These are phyloP conservation scores for Dorcoceras hygrometricum DNA, from an alignment of 257 asterid genomes.

Conservation along the genomic window DNA sequence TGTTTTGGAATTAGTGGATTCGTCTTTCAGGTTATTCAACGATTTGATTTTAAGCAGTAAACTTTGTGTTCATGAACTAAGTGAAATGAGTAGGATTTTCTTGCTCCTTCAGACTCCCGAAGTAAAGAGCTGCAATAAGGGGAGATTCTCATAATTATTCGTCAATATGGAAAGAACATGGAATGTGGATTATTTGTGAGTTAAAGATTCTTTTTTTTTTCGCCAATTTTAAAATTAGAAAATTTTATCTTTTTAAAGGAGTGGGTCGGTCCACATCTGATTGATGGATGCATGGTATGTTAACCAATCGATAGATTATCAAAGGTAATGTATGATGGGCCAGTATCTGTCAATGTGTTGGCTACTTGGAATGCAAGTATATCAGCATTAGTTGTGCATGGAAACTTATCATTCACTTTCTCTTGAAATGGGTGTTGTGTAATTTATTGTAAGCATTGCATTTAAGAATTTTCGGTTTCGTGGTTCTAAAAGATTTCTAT, in stretches of 20 bases:
- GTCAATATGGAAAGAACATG: background rate
- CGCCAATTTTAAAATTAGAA: no score
- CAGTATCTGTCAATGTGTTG: background rate
- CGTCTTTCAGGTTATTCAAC: background rate
- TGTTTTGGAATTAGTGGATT: slow-evolving; percentile 2
- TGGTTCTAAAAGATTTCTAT: background rate
- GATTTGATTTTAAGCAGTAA: background rate
- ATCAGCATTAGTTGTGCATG: background rate
- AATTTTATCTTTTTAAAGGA: background rate
- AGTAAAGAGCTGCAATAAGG: background rate
- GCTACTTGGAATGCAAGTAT: background rate
- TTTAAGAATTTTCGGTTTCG: background rate
- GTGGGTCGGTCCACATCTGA: background rate
- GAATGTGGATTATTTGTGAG: no score
- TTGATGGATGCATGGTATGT: background rate
- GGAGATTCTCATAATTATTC: background rate
- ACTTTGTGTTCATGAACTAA: background rate
- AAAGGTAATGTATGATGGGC: background rate
- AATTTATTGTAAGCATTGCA: background rate
- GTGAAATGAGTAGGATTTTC: background rate
- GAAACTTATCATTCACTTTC: background rate
- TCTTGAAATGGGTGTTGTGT: background rate
- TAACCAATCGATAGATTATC: background rate
- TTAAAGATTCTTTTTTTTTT: no score
- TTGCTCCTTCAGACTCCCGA: background rate